Base-by-base conservation (phyloP, 306 rosid species). In the Rubus parviflorus region DNA sequence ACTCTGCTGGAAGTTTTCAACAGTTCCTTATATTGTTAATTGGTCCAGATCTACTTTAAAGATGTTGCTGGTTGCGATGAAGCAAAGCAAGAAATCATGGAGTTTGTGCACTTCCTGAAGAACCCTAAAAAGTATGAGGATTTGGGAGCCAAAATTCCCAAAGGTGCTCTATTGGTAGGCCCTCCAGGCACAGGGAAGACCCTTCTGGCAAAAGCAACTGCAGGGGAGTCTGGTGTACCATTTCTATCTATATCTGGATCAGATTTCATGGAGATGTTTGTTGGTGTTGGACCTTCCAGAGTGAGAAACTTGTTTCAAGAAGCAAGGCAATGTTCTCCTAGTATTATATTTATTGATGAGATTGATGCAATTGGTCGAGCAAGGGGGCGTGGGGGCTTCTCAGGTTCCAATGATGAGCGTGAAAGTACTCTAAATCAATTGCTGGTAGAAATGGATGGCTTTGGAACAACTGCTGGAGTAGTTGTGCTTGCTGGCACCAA, bases 121-220 rank as follows among this genome's bases (percentile, higher is more conserved):
- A 88, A 87, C 77, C 98, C 98, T 23, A 92, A 87, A 81, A 95
- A 95, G 69, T 92, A 95, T 15, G 98, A 95, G 85, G 97, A 92
- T 20, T 85, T 95, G 74, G 98, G 98, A 66, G 98, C 98, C 3
- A 95, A 90, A 87, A 90, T 95, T 69, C 98, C 98, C 5, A 95
- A 95, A 83, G 98, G 98, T 66, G 98, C 97, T 72, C 93, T 95
- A 73, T 81, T 95, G 79, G 97, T 92, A 1, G 98, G 98, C 57
- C 97, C 98, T 75, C 98, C 98, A 3, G 98, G 98, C 46, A 95
- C 98, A 16, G 98, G 98, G 72, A 95, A 95, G 88, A 95, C 98
- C 71, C 95, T 95, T 75, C 83, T 95, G 74, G 98, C 98, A 9
- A 95, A 95, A 88, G 98, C 98, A 47, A 92, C 97, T 79, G 97